Percentiles rank a stretch among this genome's conserved stretches.
These are phyloP conservation scores for Xylariaceae sp. DNA, from an alignment of 2,329 filamentous ascomycete genomes.

Conservation along the genomic window DNA sequence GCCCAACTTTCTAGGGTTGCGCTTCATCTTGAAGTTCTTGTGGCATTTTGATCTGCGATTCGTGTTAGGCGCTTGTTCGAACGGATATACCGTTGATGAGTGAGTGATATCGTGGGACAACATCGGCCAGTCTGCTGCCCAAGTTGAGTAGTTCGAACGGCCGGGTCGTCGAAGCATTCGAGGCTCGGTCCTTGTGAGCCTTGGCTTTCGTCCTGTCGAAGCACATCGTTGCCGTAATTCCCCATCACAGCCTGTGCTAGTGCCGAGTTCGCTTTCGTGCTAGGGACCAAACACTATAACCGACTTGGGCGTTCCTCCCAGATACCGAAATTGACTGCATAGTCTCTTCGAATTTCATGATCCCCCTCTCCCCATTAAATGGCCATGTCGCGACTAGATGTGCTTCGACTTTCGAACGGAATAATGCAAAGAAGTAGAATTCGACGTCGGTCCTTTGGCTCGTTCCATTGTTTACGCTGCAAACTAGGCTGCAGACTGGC, in stretches of 20 bases:
- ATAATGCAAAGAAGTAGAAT: not conserved
- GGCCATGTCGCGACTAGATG: not conserved
- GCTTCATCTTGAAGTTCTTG: conserved; percentile 63
- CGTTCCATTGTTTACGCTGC: not conserved
- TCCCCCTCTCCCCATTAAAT: not conserved
- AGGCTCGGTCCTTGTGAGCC: not conserved
- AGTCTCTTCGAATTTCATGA: too few relatives aligned
- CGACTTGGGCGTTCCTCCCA: not conserved
- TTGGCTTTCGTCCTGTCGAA: not conserved
- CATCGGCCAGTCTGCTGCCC: not conserved
- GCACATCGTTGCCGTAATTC: not conserved
- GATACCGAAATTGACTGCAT: not conserved
- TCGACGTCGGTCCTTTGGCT: not conserved
- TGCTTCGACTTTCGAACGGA: not conserved
- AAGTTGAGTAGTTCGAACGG: not conserved
- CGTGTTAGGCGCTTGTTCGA: not conserved
- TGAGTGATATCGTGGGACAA: not conserved
- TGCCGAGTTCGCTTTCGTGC: not conserved
- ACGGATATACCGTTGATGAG: not conserved
- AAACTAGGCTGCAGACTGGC: not conserved
- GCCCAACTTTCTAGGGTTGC: conserved; percentile 91
- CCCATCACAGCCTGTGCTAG: not conserved
- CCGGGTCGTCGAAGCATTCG: not conserved
- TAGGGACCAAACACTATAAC: not conserved
- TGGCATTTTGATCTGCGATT: conserved; percentile 21